Evolutionary conservation across 345 rosid genomes (phyloP), one percentile per base, ranked within the genome.

Genomic region (Eucalyptus guilfoylei): DNA sequence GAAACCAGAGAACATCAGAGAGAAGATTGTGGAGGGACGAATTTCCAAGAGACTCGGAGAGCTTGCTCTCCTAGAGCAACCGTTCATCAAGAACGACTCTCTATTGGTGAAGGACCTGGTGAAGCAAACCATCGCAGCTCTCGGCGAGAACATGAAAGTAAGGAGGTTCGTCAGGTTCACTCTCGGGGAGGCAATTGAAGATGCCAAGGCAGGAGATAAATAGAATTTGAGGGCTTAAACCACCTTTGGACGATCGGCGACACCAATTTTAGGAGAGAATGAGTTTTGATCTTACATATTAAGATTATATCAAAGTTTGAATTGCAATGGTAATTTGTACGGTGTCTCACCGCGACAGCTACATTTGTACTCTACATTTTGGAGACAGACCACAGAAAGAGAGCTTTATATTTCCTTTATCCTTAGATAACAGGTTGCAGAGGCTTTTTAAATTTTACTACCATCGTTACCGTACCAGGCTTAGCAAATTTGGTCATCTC

Each of bases 141-240:
- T 96, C 40, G 99, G 99, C 6, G 99, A 97, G 95, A 97, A 96
- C 94, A 94, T 97, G 80, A 95, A 95, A 91, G 97, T 96, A 52
- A 90, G 97, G 89, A 94, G 96, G 91, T 95, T 97, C 90, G 90
- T 92, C 40, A 91, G 91, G 89, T 97, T 95, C 86, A 95, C 97
- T 16, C 97, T 97, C 55, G 98, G 98, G 81, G 98, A 95, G 93
- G 89, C 91, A n/a, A 91, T 49, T 34, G 94, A 91, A 89, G 87
- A 88, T 83, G 83, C 90, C 4, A 62, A 88, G 90, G 28, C 91
- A 28, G 85, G 85, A 76, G 91, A 83, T 89, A 86, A 92, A 89
- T 88, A 30, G 86, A 86, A 88, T 72, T 69, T 8, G 44, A 21
- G 48, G 55, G 13, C 45, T 21, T 2, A 60, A 24, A 14, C 87